These are phyloP conservation scores for Geotrichum citri-aurantii DNA, from an alignment of 1,139 yeast species.

Conservation along the genomic window DNA sequence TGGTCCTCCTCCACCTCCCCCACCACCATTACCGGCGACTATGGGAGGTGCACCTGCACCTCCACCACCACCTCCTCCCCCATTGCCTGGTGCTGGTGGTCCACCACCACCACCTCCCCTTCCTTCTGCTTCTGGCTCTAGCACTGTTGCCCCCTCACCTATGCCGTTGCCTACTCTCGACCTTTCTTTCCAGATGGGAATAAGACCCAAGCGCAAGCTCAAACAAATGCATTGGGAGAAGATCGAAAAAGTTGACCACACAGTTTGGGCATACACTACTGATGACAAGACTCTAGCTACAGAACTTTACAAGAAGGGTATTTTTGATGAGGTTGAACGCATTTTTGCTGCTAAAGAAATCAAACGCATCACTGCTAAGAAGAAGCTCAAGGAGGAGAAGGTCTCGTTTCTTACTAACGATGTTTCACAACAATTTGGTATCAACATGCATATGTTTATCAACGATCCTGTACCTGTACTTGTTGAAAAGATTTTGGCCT, in stretches of 20 bases:
- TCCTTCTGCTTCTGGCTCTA: constrained; percentile 23
- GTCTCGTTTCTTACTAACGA: constrained; percentile 69
- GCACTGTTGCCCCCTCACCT: constrained; percentile 18
- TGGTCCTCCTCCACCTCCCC: constrained; percentile 24
- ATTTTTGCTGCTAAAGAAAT: constrained; percentile 65
- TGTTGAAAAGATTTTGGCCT: constrained; percentile 57
- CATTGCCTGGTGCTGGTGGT: constrained; percentile 23
- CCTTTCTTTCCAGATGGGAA: constrained; percentile 23
- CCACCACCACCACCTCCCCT: constrained; percentile 27
- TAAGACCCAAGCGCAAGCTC: constrained; percentile 57
- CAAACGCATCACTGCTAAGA: constrained; percentile 36
- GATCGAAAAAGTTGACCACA: constrained; percentile 56
- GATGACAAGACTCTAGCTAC: constrained; percentile 46
- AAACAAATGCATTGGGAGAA: constrained; percentile 97
- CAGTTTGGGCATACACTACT: constrained; percentile 70
- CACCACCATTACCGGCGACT: constrained; percentile 23
- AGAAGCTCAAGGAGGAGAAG: constrained; percentile 41
- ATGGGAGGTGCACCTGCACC: constrained; percentile 35
- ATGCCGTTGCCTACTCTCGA: constrained; percentile 22
- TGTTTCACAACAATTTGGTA: constrained; percentile 85
- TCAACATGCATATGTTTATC: constrained; percentile 78
- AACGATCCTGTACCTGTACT: constrained; percentile 56
- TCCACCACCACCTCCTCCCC: constrained; percentile 34
- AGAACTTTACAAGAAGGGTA: constrained; percentile 60
- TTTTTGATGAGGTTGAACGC: constrained; percentile 69